These are phyloP conservation scores for Penstemon eatonii DNA, from an alignment of 257 asterid species.

Conservation along the genomic window DNA sequence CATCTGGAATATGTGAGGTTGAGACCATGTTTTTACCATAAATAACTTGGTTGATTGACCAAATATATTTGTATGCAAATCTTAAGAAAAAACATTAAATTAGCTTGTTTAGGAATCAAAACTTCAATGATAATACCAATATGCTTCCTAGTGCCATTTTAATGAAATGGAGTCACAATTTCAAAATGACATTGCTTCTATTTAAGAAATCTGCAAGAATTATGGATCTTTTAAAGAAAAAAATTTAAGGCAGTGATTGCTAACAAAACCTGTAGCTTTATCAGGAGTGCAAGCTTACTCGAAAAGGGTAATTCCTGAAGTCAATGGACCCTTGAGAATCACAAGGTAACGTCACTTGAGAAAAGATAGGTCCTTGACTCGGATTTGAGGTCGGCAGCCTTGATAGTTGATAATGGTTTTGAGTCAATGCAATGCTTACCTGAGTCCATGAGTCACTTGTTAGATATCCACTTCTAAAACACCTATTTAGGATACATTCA, in stretches of 20 bases:
- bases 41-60: not conserved
- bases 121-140: not conserved
- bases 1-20: not conserved
- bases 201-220: constrained; percentile 11
- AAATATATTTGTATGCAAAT: not conserved
- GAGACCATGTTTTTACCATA: not conserved
- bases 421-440: constrained; percentile 76
- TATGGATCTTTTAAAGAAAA: constrained; percentile 7
- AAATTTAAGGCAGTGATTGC: constrained; percentile 11
- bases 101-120: constrained; percentile 5
- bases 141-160: not conserved
- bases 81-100: not conserved
- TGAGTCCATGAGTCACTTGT: constrained; percentile 33
- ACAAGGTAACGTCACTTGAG: constrained; percentile 88
- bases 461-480: not conserved
- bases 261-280: not conserved
- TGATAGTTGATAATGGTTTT: constrained; percentile 70
- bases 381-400: constrained; percentile 47
- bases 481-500: constrained; percentile 17
- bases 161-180: constrained; percentile 14
- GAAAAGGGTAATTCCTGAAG: constrained; percentile 80
- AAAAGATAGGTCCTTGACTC: constrained; percentile 66
- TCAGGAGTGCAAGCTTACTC: constrained; percentile 55
- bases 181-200: constrained; percentile 7
- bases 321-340: constrained; percentile 91